phyloP scores from a whole-genome alignment of 1,284 basidiomycete genomes.

The Baeospora myosura region DNA sequence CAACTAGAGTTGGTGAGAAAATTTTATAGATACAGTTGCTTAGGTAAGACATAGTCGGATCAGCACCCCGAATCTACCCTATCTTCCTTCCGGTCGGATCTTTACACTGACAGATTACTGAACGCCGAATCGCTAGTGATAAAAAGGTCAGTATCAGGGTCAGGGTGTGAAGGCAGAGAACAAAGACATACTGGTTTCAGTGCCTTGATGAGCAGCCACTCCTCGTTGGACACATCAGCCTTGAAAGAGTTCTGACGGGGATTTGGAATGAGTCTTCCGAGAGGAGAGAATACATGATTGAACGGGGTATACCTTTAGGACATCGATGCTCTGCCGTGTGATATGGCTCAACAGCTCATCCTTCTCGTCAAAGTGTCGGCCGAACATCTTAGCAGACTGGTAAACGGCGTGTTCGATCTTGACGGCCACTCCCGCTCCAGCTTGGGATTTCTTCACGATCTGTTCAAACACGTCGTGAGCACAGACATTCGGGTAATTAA shows the following conservation, averaged over 20 bases:
- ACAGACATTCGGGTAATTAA: slow-evolving; percentile 6
- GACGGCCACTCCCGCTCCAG: slow-evolving; percentile 93
- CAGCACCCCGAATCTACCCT: too few species aligned
- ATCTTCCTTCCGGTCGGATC: too few species aligned
- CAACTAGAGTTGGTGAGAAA: too few species aligned
- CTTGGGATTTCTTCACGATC: slow-evolving; percentile 88
- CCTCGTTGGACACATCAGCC: slow-evolving; percentile 83
- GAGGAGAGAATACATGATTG: neutral
- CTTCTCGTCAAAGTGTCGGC: slow-evolving; percentile 92
- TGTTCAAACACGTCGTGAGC: slow-evolving; percentile 31
- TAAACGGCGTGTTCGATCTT: slow-evolving; percentile 98
- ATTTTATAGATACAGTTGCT: too few species aligned
- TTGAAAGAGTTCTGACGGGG: slow-evolving; percentile 71
- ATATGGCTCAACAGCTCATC: slow-evolving; percentile 92
- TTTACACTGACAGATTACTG: slow-evolving; percentile 5
- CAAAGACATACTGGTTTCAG: slow-evolving; percentile 70
- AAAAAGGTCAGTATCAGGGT: too few species aligned
- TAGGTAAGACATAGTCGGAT: too few species aligned
- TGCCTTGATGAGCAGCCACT: slow-evolving; percentile 91
- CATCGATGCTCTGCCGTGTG: slow-evolving; percentile 89
- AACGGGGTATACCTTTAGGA: slow-evolving; percentile 64
- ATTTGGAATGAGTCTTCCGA: slow-evolving; percentile 10
- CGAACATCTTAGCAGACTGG: slow-evolving; percentile 92
- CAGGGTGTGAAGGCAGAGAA: neutral
- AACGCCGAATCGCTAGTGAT: slow-evolving; percentile 7